These are phyloP conservation scores for Drechmeria coniospora DNA, from an alignment of 2,329 filamentous ascomycete genomes.

Conservation along the genomic window DNA sequence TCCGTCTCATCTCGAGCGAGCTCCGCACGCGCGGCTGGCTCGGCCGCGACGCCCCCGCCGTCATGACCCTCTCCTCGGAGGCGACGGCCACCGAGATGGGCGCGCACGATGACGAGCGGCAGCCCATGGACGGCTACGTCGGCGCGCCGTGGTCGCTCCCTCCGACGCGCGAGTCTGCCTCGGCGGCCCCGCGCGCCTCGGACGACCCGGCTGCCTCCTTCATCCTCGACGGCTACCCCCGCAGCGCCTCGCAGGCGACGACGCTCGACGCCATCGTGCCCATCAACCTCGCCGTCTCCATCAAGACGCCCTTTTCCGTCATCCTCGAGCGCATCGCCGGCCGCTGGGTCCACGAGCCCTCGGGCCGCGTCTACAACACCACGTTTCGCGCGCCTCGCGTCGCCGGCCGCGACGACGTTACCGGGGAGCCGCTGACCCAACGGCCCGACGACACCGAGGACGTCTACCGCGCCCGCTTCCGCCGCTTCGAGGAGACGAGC, in stretches of 20 bases:
- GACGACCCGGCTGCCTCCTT: slow-evolving; percentile 72
- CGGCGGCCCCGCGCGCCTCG: slow-evolving; percentile 30
- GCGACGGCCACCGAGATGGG: slow-evolving; percentile 17
- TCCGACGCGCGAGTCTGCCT: too few relatives aligned
- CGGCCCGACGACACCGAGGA: slow-evolving; percentile 75
- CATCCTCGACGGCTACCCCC: slow-evolving; percentile 90
- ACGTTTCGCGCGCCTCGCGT: slow-evolving; percentile 78
- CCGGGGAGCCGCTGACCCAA: slow-evolving; percentile 71
- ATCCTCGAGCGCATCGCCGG: slow-evolving; percentile 82
- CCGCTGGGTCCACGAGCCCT: slow-evolving; percentile 85
- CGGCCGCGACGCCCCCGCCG: slow-evolving; percentile 29
- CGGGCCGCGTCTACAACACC: slow-evolving; percentile 88
- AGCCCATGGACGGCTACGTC: slow-evolving; percentile 21
- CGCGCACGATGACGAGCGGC: slow-evolving; percentile 16
- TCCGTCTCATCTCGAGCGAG: slow-evolving; percentile 84
- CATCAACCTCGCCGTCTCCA: slow-evolving; percentile 85
- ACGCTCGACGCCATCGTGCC: slow-evolving; percentile 69
- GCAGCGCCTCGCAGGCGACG: slow-evolving; percentile 65
- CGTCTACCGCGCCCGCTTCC: slow-evolving; percentile 66
- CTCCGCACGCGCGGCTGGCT: slow-evolving; percentile 79
- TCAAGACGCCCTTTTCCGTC: slow-evolving; percentile 72
- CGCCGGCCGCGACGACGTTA: slow-evolving; percentile 72
- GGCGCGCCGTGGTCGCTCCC: too few relatives aligned
- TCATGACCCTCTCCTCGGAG: slow-evolving; percentile 33
- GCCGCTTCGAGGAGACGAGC: slow-evolving; percentile 78